Evolutionary conservation across 2,329 filamentous ascomycete genomes (phyloP), one percentile per base, ranked within the genome.

Genomic region (Lachnellula occidentalis): DNA sequence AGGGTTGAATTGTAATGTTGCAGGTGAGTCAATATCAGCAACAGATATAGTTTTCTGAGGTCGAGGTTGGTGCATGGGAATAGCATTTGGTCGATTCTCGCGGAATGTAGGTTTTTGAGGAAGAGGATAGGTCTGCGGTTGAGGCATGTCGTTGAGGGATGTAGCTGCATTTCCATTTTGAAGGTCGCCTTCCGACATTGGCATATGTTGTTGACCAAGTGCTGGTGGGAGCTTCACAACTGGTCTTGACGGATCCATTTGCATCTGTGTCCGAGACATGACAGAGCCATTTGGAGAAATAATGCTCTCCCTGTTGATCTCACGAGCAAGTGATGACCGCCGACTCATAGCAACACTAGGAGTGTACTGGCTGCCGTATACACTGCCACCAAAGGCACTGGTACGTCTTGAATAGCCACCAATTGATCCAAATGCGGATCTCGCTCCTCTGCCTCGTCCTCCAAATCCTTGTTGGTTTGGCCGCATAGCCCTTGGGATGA

Each of bases 41-140:
- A 97, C 85, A 9, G 92, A 96, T 34, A 97, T 90, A 5, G 91
- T 80, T 76, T 97, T 97, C 71, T 97, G 92, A 8, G 94, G 92
- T 50, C 90, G 87, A 54, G 94, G 94, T 69, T 97, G 94, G 69
- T 97, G 90, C 85, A 97, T 96, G 1, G 90, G 81, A 61, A 81
- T 75, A 43, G 74, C 70, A 60, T 69, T 76, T 5, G 76, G 71
- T 43, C 77, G 73, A 61, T 76, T 83, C 66, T 85, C 80, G 61
- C 81, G 76, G 69, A 80, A 78, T 19, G 72, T 70, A 27, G 81
- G 81, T 66, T 79, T 82, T 66, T 81, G 80, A 14, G 78, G 80
- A 22, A 82, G 76, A 22, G 78, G 78, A 60, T 83, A 78, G 12
- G 72, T 78, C 65, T 85, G 81, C 39, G 78, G 76, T 17, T 60